Conservation (phyloP, 2,329 filamentous ascomycete species). For the Paraphaeosphaeria minitans region DNA sequence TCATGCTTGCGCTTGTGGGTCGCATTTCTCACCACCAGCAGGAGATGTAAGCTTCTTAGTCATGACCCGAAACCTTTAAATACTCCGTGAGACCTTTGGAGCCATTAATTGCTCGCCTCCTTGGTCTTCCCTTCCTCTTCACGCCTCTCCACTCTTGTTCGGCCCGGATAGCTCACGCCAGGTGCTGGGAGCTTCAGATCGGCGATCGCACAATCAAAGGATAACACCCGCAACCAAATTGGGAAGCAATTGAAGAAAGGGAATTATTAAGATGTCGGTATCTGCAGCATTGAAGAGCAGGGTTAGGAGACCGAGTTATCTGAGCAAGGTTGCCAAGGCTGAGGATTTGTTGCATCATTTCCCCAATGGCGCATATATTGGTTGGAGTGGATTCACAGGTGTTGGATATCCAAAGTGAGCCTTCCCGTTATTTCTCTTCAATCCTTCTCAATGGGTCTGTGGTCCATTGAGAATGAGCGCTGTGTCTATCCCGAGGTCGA, state of each 20-base stretch:
- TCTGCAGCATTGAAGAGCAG: conserved; percentile 78
- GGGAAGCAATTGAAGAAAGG: background rate
- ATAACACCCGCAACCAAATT: background rate
- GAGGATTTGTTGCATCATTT: conserved; percentile 82
- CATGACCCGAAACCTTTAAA: conserved; percentile 13
- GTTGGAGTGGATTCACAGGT: conserved; percentile 90
- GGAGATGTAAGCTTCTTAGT: conserved; percentile 9
- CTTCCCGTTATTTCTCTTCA: background rate
- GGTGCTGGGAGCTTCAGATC: conserved; percentile 1
- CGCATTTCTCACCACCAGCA: conserved; percentile 2
- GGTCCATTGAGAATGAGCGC: conserved; percentile 9
- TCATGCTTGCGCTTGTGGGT: conserved; percentile 16
- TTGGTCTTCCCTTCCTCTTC: background rate
- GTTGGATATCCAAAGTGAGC: conserved; percentile 85
- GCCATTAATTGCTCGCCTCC: background rate
- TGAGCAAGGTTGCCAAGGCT: conserved; percentile 78
- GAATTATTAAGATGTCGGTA: conserved; percentile 54
- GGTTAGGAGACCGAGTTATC: conserved; percentile 74
- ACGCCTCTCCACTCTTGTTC: background rate
- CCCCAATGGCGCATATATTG: conserved; percentile 83
- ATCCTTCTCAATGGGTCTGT: conserved; percentile 9
- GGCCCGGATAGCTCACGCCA: background rate
- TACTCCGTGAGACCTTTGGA: background rate
- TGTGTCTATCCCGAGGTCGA: conserved; percentile 28
- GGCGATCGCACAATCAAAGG: background rate